Conservation (phyloP, 2,329 filamentous ascomycete species). For the Diaporthe citri region DNA sequence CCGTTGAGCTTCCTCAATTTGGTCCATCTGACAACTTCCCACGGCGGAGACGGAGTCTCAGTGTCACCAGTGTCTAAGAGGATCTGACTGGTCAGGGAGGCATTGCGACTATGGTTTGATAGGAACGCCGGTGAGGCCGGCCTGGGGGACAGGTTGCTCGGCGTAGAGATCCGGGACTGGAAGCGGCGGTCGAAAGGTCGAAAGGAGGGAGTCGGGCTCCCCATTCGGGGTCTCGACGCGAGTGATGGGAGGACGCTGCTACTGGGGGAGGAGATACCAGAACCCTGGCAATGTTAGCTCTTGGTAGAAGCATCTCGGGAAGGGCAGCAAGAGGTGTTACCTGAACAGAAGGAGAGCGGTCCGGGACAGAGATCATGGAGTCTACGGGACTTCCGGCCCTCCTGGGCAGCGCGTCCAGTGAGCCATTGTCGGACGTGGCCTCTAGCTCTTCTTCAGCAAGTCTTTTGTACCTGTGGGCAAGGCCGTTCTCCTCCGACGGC, state of each 20-base stretch:
- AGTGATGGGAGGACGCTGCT: conserved; percentile 80
- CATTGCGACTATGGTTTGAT: conserved; percentile 82
- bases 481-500: conserved; percentile 49
- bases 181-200: conserved; percentile 96
- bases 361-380: conserved; percentile 79
- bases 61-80: conserved; percentile 72
- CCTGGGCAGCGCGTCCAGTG: conserved; percentile 62
- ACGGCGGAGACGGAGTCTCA: conserved; percentile 83
- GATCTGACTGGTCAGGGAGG: conserved; percentile 80
- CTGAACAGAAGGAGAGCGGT: conserved; percentile 87
- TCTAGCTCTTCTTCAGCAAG: conserved; percentile 58
- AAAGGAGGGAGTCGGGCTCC: conserved; percentile 83
- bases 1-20: conserved; percentile 89
- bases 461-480: conserved; percentile 59
- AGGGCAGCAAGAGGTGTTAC: conserved; percentile 56
- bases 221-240: conserved; percentile 73
- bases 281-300: conserved; percentile 59
- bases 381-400: conserved; percentile 76
- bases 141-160: conserved; percentile 71
- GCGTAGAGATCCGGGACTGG: conserved; percentile 83
- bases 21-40: conserved; percentile 98
- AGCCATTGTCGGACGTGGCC: conserved; percentile 64
- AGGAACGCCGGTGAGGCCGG: conserved; percentile 83
- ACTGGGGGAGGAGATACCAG: conserved; percentile 73
- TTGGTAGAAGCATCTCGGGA: conserved; percentile 1